Evolutionary conservation across 257 asterid species (phyloP).

Genomic region (Solanum pennellii): DNA sequence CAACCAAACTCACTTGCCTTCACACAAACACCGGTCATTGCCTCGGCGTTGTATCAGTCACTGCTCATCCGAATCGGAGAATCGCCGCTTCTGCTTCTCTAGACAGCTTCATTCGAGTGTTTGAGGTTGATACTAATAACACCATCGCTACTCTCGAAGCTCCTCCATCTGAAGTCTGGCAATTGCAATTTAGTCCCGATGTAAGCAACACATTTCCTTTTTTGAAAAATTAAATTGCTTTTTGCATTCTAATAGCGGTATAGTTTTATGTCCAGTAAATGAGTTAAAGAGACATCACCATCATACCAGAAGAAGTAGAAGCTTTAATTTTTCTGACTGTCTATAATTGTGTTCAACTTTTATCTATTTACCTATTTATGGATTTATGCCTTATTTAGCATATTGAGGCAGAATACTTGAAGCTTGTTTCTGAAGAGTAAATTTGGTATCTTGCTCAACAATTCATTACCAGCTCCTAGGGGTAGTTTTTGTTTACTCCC

Average conservation of each 20-base stretch:
- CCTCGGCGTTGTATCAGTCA: slow-evolving; percentile 89
- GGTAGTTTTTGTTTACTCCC: not conserved
- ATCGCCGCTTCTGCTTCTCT: slow-evolving; percentile 90
- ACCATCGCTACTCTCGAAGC: slow-evolving; percentile 90
- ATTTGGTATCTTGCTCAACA: not conserved
- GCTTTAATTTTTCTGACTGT: not conserved
- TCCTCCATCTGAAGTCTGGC: slow-evolving; percentile 99
- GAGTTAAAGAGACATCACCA: not conserved
- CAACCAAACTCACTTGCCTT: slow-evolving; percentile 32
- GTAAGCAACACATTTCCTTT: slow-evolving; percentile 10
- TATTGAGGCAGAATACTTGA: not conserved
- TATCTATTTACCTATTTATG: not conserved
- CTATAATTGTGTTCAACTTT: not conserved
- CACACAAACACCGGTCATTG: slow-evolving; percentile 78
- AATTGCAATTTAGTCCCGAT: slow-evolving; percentile 75
- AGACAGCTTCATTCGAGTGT: slow-evolving; percentile 81
- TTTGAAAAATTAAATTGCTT: not conserved
- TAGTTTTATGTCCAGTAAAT: not conserved
- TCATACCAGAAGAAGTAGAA: not conserved
- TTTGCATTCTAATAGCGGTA: not conserved
- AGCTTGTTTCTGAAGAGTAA: not conserved
- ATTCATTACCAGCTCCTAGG: not conserved
- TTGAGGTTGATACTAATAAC: slow-evolving; percentile 63
- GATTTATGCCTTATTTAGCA: not conserved
- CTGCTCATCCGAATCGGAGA: slow-evolving; percentile 83